Conservation (phyloP, 257 asterid genomes). For the Galeopsis tetrahit region DNA sequence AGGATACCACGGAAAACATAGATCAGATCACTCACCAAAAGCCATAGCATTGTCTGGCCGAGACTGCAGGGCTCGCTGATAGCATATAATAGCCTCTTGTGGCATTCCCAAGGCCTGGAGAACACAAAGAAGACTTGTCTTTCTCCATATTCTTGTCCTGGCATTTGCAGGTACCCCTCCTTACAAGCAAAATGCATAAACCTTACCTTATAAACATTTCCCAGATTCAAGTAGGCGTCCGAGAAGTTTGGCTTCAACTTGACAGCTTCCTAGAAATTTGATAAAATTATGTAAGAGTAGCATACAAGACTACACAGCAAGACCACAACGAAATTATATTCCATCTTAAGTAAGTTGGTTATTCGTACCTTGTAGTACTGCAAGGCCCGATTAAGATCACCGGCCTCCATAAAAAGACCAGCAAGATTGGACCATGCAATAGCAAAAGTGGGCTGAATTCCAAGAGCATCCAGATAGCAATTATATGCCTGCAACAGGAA, state of each 20-base stretch:
- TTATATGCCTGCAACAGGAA: constrained; percentile 70
- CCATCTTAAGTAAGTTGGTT: constrained; percentile 5
- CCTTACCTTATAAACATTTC: constrained; percentile 97
- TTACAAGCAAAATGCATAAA: constrained; percentile 50
- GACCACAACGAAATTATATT: background rate
- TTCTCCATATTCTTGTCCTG: constrained; percentile 56
- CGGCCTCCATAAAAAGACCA: constrained; percentile 96
- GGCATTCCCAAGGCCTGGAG: constrained; percentile 95
- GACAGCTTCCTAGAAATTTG: constrained; percentile 83
- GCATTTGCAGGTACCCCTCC: constrained; percentile 55
- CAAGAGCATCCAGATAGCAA: constrained; percentile 91
- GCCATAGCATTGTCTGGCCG: constrained; percentile 96
- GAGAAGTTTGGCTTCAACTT: constrained; percentile 93
- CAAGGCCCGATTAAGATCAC: constrained; percentile 89
- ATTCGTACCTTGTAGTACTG: constrained; percentile 87
- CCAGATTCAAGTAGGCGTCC: constrained; percentile 92
- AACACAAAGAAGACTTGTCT: constrained; percentile 61
- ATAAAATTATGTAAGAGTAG: constrained; percentile 29
- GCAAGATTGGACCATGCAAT: constrained; percentile 99
- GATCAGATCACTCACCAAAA: constrained; percentile 63
- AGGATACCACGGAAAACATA: constrained; percentile 11
- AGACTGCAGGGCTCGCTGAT: constrained; percentile 89
- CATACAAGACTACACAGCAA: constrained; percentile 21
- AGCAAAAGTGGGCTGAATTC: constrained; percentile 93
- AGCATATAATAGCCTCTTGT: constrained; percentile 91